phyloP scores from a whole-genome alignment of 31 red algal genomes.

The Asparagopsis taxiformis region DNA sequence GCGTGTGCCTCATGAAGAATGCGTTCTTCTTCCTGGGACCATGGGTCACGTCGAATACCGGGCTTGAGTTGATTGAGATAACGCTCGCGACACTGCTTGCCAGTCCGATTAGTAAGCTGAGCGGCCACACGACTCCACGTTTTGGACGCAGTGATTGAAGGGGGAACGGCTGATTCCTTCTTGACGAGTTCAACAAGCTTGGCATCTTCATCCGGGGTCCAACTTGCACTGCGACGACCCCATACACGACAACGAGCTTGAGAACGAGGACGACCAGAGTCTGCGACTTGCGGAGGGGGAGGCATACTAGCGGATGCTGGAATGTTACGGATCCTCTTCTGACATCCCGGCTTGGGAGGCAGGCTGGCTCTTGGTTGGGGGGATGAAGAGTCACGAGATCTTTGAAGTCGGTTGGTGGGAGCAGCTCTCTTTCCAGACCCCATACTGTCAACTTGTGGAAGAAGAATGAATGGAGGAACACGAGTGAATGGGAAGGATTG shows the following conservation, averaged over 20 bases:
- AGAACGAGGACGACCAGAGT: neutral
- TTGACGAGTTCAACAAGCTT: conserved; percentile 39
- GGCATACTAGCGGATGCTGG: neutral
- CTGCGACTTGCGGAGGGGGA: neutral
- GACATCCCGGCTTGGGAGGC: conserved; percentile 16
- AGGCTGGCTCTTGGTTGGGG: conserved; percentile 5
- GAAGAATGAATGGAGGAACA: too few relatives aligned
- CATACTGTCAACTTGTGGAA: too few relatives aligned
- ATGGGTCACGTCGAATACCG: conserved; percentile 64
- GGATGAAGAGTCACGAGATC: too few relatives aligned
- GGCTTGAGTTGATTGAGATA: conserved; percentile 92
- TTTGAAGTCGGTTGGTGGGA: too few relatives aligned
- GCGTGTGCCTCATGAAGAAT: conserved; percentile 59
- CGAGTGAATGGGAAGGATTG: too few relatives aligned
- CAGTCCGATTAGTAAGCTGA: conserved; percentile 66
- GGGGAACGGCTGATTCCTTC: conserved; percentile 30
- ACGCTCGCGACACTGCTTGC: conserved; percentile 90
- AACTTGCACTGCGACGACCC: conserved; percentile 47
- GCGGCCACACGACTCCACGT: conserved; percentile 77
- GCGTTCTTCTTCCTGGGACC: conserved; percentile 78
- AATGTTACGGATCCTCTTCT: conserved; percentile 12
- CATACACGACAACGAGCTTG: neutral
- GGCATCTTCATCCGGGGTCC: conserved; percentile 56
- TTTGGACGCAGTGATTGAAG: conserved; percentile 63
- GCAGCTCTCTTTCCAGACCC: too few relatives aligned